Base-by-base conservation (phyloP, 371 early-diverging fungal genomes). In the Apophysomyces sp. region DNA sequence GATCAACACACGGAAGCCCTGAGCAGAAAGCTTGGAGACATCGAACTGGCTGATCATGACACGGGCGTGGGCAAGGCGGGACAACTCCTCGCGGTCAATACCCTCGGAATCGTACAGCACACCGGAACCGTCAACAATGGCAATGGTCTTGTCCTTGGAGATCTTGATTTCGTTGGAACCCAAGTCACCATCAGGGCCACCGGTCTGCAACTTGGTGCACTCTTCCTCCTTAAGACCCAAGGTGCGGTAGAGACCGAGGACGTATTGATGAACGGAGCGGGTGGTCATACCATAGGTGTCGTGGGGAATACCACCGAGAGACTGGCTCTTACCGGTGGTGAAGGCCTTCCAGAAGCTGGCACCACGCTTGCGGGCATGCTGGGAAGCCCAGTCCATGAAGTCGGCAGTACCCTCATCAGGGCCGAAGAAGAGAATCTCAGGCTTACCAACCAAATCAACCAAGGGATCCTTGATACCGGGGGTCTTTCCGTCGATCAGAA, bases 321-420 rank as follows among this genome's bases (percentile, higher is more conserved):
- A 78, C 81, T 97, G 98, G 54, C 87, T 87, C 86, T 98, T 98
- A 63, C 98, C 98, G 4, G 98, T 98, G 21, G 98, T 98, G 81
- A 98, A 98, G 13, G 98, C 98, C 83, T 97, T 98, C 98, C 98
- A 98, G 90, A 97, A 98, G 27, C 87, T 82, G 15, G 95, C 95
- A 16, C 92, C 93, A 57, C 97, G 89, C 62, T 77, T 83, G 57
- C 94, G 89, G 6, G 98, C 97, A 76, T 98, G 98, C 68, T 92
- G 92, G 41, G 92, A 90, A 34, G 98, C 98, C 98, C 98, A 98
- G 85, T 98, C 98, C 97, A 98, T 98, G 73, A 85, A 95, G 37
- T 96, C 97, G 52, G 98, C 98, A 4, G 98, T 98, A 57, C 98
- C 98, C 75, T 98, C 98, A 74, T 98, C 98, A 34, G 98, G 98